phyloP scores from a whole-genome alignment of 208 protist species.

The Balamuthia mandrillaris region DNA sequence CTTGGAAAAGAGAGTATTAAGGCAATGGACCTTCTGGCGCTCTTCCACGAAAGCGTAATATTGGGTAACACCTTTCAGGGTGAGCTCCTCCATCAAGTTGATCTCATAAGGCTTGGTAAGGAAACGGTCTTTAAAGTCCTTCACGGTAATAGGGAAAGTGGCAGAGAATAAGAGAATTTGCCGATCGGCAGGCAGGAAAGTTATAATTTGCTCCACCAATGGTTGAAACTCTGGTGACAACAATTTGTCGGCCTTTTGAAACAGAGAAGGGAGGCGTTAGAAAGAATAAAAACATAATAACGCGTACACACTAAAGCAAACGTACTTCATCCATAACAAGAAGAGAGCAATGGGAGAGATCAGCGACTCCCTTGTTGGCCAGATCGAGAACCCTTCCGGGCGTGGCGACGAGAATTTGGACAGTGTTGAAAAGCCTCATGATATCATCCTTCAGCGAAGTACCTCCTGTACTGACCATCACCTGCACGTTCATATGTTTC shows the following conservation, averaged over 20 bases:
- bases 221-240: slow-evolving; percentile 93
- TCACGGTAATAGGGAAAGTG: slow-evolving; percentile 92
- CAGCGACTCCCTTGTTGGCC: slow-evolving; percentile 89
- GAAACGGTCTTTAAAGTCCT: slow-evolving; percentile 87
- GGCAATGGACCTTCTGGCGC: slow-evolving; percentile 97
- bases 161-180: slow-evolving; percentile 98
- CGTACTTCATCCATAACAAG: slow-evolving; percentile 91
- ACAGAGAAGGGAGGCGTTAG: background rate
- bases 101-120: slow-evolving; percentile 94
- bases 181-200: slow-evolving; percentile 77
- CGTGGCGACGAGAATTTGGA: slow-evolving; percentile 98
- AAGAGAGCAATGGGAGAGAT: slow-evolving; percentile 82
- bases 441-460: slow-evolving; percentile 97
- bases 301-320: background rate
- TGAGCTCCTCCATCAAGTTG: slow-evolving; percentile 98
- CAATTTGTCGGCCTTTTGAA: slow-evolving; percentile 92
- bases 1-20: slow-evolving; percentile 98
- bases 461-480: slow-evolving; percentile 96
- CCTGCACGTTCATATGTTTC: slow-evolving; percentile 88
- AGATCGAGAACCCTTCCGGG: slow-evolving; percentile 97
- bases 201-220: slow-evolving; percentile 90
- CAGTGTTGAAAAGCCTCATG: slow-evolving; percentile 88
- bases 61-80: slow-evolving; percentile 97
- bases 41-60: slow-evolving; percentile 99
- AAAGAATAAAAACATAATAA: background rate